These are phyloP conservation scores for Arachis hypogaea DNA, from an alignment of 306 rosid species.

Conservation along the genomic window DNA sequence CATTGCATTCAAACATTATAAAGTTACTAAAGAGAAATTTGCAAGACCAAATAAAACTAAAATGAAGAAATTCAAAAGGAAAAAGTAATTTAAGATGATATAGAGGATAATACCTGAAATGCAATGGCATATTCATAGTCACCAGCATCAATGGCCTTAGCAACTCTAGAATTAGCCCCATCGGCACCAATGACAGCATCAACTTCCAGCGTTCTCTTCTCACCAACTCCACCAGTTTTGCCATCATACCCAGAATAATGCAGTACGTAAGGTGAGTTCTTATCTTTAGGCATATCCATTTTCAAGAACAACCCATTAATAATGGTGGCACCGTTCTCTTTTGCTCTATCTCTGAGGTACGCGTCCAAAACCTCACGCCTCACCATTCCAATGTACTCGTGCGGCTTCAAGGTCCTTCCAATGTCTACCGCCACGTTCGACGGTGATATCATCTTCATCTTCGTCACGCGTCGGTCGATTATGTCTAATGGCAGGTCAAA, in stretches of 20 bases:
- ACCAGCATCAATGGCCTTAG: constrained; percentile 89
- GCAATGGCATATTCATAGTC: constrained; percentile 97
- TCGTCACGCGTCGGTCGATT: constrained; percentile 92
- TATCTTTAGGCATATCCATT: constrained; percentile 73
- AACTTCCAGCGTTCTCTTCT: constrained; percentile 73
- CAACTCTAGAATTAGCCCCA: constrained; percentile 95
- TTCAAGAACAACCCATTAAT: constrained; percentile 87
- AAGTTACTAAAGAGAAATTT: background rate
- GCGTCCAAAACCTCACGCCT: constrained; percentile 87
- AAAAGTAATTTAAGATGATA: background rate
- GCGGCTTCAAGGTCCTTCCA: constrained; percentile 82
- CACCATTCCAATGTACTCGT: constrained; percentile 97
- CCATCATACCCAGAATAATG: constrained; percentile 75
- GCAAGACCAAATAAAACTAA: no score
- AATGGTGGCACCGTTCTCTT: constrained; percentile 76
- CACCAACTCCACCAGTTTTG: constrained; percentile 76
- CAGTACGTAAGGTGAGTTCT: constrained; percentile 67
- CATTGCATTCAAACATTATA: background rate
- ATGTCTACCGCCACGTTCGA: constrained; percentile 96
- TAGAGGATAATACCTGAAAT: constrained; percentile 65
- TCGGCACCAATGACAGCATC: constrained; percentile 98
- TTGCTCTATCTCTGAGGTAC: constrained; percentile 73
- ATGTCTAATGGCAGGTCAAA: constrained; percentile 86
- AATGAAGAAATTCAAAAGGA: background rate
- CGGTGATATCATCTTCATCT: constrained; percentile 99